These are phyloP conservation scores for Cylindrotheca fusiformis DNA, from an alignment of 108 stramenopile genomes.

Conservation along the genomic window DNA sequence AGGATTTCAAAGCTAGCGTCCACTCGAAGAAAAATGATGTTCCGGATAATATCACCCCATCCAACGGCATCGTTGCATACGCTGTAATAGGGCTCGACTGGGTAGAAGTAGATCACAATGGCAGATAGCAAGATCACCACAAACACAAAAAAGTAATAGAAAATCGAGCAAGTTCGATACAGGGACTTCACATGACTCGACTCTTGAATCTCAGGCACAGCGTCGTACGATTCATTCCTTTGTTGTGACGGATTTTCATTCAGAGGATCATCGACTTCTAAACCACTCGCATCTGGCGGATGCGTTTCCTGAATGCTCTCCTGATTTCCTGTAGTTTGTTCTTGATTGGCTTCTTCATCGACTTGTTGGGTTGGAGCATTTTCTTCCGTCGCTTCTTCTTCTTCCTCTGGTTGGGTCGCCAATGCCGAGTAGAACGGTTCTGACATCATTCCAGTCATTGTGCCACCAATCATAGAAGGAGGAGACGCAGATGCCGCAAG, in stretches of 20 bases:
- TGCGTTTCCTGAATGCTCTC: background rate
- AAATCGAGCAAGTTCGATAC: slow-evolving; percentile 32
- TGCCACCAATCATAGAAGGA: slow-evolving; percentile 17
- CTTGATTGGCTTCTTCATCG: slow-evolving; percentile 1
- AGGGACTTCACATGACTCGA: slow-evolving; percentile 40
- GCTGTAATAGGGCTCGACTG: slow-evolving; percentile 69
- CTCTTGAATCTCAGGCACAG: slow-evolving; percentile 3
- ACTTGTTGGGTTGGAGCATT: background rate
- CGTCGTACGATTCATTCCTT: slow-evolving; percentile 21
- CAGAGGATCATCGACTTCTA: too few species aligned
- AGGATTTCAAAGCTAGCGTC: slow-evolving; percentile 81
- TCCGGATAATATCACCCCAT: slow-evolving; percentile 75
- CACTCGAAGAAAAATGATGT: slow-evolving; percentile 63
- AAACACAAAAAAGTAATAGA: slow-evolving; percentile 46
- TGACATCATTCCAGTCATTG: slow-evolving; percentile 1
- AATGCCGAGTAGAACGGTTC: slow-evolving; percentile 13
- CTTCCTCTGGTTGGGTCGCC: slow-evolving; percentile 25
- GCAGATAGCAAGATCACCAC: slow-evolving; percentile 32
- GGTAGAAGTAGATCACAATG: slow-evolving; percentile 56
- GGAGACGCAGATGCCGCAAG: slow-evolving; percentile 5
- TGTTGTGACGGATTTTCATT: too few species aligned
- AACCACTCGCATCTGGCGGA: background rate
- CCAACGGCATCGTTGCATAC: slow-evolving; percentile 83
- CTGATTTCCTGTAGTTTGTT: background rate
- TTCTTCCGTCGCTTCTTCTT: slow-evolving; percentile 27